Evolutionary conservation across 441 rosid genomes (phyloP).

Genomic region (Kokia cookei): DNA sequence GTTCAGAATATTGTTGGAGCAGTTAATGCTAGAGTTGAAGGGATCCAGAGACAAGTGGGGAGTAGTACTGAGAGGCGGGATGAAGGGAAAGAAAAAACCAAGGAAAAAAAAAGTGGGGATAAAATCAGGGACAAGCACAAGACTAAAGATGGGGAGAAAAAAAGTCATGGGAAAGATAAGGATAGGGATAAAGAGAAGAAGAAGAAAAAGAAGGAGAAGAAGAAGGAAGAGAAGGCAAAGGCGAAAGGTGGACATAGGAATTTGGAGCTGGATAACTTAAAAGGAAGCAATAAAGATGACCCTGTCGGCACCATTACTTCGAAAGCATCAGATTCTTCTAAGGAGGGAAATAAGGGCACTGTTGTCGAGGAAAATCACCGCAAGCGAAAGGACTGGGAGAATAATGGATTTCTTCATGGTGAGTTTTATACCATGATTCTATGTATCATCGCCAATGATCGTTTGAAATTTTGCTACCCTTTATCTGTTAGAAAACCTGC

Average conservation of each 20-base stretch:
- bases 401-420: conserved; percentile 41
- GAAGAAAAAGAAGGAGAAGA: conserved; percentile 6
- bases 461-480: background rate
- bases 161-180: conserved; percentile 21
- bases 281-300: conserved; percentile 27
- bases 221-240: conserved; percentile 19
- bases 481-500: background rate
- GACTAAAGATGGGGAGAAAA: conserved; percentile 16
- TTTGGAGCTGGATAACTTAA: conserved; percentile 25
- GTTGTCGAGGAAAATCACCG: conserved; percentile 19
- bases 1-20: conserved; percentile 13
- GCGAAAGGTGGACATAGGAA: conserved; percentile 21
- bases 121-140: conserved; percentile 23
- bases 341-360: conserved; percentile 20
- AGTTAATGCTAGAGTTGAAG: conserved; percentile 14
- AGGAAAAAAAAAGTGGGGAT: conserved; percentile 24
- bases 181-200: conserved; percentile 21
- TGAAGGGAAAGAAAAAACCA: conserved; percentile 27
- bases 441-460: background rate
- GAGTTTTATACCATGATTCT: conserved; percentile 18
- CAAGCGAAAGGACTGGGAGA: conserved; percentile 36
- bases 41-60: conserved; percentile 16
- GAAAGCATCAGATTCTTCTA: conserved; percentile 16
- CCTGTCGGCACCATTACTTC: conserved; percentile 11
- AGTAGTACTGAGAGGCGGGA: conserved; percentile 12